Evolutionary conservation across 495 filamentous ascomycete genomes (phyloP).

Genomic region (Collariella sp.): DNA sequence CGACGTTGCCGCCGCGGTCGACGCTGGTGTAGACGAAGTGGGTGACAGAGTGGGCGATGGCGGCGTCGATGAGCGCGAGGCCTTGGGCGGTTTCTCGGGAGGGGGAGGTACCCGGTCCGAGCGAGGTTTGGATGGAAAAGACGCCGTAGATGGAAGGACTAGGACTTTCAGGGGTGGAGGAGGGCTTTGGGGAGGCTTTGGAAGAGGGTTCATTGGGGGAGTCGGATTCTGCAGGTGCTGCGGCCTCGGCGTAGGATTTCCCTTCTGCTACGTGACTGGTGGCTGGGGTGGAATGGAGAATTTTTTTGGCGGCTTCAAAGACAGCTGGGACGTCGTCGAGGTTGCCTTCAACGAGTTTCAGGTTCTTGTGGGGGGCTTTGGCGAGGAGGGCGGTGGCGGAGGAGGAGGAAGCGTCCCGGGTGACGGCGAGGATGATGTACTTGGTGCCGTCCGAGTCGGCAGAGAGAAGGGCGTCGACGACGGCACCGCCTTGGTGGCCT

Average conservation of each 20-base stretch:
- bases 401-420: conserved; percentile 45
- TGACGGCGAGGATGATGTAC: conserved; percentile 49
- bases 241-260: too few species aligned
- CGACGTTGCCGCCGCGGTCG: conserved; percentile 54
- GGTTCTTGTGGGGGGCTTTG: conserved; percentile 27
- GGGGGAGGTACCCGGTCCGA: conserved; percentile 40
- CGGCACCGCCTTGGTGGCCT: conserved; percentile 56
- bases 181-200: conserved; percentile 12
- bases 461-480: conserved; percentile 48
- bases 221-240: too few species aligned
- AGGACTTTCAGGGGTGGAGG: too few species aligned
- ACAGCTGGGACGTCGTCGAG: conserved; percentile 45
- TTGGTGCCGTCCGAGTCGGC: background rate
- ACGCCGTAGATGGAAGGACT: conserved; percentile 38
- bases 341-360: conserved; percentile 53
- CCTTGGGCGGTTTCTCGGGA: conserved; percentile 55
- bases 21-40: conserved; percentile 64
- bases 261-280: too few species aligned
- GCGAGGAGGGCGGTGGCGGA: conserved; percentile 41
- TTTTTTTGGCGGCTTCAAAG: conserved; percentile 39
- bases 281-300: conserved; percentile 1
- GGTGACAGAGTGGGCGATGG: conserved; percentile 48
- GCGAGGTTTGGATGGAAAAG: conserved; percentile 33
- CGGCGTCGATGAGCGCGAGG: conserved; percentile 51
- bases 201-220: too few species aligned